These are phyloP conservation scores for Suaeda aralocaspica DNA, from an alignment of 148 eudicot species.

Conservation along the genomic window DNA sequence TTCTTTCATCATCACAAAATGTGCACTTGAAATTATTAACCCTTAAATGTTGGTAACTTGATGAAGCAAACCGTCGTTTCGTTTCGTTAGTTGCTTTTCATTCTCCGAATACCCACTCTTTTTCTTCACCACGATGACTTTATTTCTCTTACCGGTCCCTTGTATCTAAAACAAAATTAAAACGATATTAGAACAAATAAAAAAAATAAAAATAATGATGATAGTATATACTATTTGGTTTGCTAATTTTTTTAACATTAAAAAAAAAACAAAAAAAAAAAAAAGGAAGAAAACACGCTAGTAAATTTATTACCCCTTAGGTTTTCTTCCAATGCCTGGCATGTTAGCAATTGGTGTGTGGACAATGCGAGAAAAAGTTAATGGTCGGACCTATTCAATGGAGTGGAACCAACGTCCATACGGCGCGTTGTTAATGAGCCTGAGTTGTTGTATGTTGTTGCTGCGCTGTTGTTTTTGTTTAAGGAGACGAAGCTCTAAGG, in stretches of 20 bases:
- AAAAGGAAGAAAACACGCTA: not conserved
- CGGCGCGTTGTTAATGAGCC: constrained; percentile 58
- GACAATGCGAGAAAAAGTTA: constrained; percentile 54
- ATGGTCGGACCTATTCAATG: constrained; percentile 43
- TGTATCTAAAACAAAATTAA: constrained; percentile 26
- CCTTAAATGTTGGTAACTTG: constrained; percentile 95
- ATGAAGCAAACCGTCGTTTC: constrained; percentile 62
- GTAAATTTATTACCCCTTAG: too few relatives aligned
- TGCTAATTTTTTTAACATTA: too few relatives aligned
- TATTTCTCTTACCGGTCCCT: constrained; percentile 39
- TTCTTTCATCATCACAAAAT: constrained; percentile 2
- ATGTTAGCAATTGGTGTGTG: constrained; percentile 29
- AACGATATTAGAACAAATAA: not conserved
- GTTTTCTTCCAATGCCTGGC: constrained; percentile 56
- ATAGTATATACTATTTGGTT: too few relatives aligned
- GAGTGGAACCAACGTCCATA: constrained; percentile 62
- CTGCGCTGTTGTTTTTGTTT: constrained; percentile 30
- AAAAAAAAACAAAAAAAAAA: too few relatives aligned
- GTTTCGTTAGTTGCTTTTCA: constrained; percentile 55
- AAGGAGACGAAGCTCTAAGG: constrained; percentile 29
- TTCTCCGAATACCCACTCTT: constrained; percentile 49
- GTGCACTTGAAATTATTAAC: too few relatives aligned
- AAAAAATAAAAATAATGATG: too few relatives aligned
- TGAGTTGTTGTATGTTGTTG: constrained; percentile 35
- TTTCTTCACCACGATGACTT: constrained; percentile 37